Evolutionary conservation across 73 alveolate genomes (phyloP).

Genomic region (Tetrahymena borealis): DNA sequence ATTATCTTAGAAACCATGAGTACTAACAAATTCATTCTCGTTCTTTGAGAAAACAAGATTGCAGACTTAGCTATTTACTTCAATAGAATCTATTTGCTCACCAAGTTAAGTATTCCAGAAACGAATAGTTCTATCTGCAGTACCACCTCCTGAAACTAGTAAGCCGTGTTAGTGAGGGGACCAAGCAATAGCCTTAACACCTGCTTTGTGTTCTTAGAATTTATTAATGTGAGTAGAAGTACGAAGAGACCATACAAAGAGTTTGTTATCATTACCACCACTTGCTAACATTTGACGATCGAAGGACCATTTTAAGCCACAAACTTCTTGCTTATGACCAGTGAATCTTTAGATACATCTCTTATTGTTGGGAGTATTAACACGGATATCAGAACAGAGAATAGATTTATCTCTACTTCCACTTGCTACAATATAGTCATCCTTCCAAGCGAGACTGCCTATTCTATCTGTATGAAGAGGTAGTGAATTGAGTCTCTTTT

Average conservation of each 20-base stretch:
- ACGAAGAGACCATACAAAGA: slow-evolving; percentile 90
- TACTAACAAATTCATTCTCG: slow-evolving; percentile 86
- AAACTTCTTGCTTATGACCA: slow-evolving; percentile 86
- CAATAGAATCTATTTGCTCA: slow-evolving; percentile 63
- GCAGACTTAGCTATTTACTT: slow-evolving; percentile 92
- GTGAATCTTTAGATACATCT: slow-evolving; percentile 17
- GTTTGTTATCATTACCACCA: slow-evolving; percentile 98
- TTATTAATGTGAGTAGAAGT: slow-evolving; percentile 52
- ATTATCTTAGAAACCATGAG: slow-evolving; percentile 92
- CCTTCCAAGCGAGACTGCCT: neutral
- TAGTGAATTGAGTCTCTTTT: neutral
- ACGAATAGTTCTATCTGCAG: slow-evolving; percentile 93
- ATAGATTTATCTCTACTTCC: slow-evolving; percentile 41
- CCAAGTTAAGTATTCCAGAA: slow-evolving; percentile 89
- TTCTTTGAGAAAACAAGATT: slow-evolving; percentile 82
- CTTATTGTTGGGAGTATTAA: slow-evolving; percentile 25
- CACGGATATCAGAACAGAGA: neutral
- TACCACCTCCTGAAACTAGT: slow-evolving; percentile 94
- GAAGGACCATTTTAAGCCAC: slow-evolving; percentile 92
- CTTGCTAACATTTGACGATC: slow-evolving; percentile 83
- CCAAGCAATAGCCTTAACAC: slow-evolving; percentile 97
- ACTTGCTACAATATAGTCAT: neutral
- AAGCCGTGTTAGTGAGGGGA: slow-evolving; percentile 87
- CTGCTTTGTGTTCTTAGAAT: slow-evolving; percentile 80
- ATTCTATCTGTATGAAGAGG: neutral